Percentiles rank a stretch among this genome's conserved stretches.
These are phyloP conservation scores for Lachnellula subtilissima DNA, from an alignment of 2,329 filamentous ascomycete species.

Conservation along the genomic window DNA sequence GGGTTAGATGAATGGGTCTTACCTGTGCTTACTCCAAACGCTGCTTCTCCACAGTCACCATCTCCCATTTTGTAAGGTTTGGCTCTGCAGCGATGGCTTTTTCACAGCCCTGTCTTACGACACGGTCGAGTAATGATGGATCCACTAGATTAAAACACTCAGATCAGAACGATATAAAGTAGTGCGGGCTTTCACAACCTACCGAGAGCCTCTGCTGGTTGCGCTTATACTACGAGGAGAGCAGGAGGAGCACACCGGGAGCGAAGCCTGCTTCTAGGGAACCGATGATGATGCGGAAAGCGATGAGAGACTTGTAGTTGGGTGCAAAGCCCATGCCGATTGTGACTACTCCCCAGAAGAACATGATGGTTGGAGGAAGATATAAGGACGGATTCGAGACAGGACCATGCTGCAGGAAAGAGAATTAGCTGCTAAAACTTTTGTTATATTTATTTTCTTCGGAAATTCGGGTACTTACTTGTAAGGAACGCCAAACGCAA, in stretches of 20 bases:
- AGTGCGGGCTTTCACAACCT: neutral
- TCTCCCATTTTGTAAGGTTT: slow-evolving; percentile 46
- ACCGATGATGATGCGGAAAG: slow-evolving; percentile 45
- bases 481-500: slow-evolving; percentile 45
- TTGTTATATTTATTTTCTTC: too few species aligned
- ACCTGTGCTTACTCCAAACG: slow-evolving; percentile 25
- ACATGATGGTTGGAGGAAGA: slow-evolving; percentile 40
- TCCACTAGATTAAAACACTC: slow-evolving; percentile 19
- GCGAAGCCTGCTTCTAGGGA: slow-evolving; percentile 48
- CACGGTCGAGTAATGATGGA: slow-evolving; percentile 24
- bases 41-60: slow-evolving; percentile 33
- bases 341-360: slow-evolving; percentile 46
- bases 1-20: neutral
- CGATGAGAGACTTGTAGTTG: slow-evolving; percentile 43
- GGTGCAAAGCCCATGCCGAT: slow-evolving; percentile 47
- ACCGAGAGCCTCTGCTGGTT: slow-evolving; percentile 40
- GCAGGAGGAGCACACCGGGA: slow-evolving; percentile 46
- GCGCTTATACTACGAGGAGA: slow-evolving; percentile 54
- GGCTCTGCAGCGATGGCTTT: slow-evolving; percentile 41
- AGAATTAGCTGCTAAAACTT: too few species aligned
- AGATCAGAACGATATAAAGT: too few species aligned
- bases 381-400: slow-evolving; percentile 38
- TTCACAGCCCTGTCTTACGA: slow-evolving; percentile 29
- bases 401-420: slow-evolving; percentile 34
- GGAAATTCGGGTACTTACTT: slow-evolving; percentile 26